Evolutionary conservation across 2,329 filamentous ascomycete species (phyloP).

Genomic region (Thielaviopsis ethacetica): DNA sequence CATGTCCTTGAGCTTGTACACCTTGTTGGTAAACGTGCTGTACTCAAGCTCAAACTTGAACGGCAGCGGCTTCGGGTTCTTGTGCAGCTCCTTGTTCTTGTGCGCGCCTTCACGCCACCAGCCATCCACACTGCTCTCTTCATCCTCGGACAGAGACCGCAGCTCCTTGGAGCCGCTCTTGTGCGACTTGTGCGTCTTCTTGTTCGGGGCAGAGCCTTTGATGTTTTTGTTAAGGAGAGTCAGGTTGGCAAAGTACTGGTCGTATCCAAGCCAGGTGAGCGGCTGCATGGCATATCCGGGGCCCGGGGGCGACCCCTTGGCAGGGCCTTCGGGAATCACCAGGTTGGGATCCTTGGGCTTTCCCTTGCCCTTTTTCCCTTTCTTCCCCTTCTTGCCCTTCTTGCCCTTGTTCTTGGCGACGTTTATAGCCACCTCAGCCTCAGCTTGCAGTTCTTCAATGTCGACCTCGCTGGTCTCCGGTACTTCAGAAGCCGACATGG

Average conservation of each 20-base stretch:
- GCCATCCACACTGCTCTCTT: conserved; percentile 15
- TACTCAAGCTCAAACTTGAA: conserved; percentile 77
- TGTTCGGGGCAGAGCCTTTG: conserved; percentile 14
- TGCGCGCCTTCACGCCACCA: conserved; percentile 51
- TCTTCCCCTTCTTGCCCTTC: conserved; percentile 21
- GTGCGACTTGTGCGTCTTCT: conserved; percentile 13
- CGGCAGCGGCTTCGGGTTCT: conserved; percentile 39
- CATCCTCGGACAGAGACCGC: conserved; percentile 7
- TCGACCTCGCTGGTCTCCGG: conserved; percentile 16
- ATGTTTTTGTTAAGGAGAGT: conserved; percentile 71
- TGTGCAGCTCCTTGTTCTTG: conserved; percentile 36
- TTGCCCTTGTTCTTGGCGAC: conserved; percentile 17
- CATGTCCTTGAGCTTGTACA: conserved; percentile 64
- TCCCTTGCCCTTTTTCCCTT: conserved; percentile 28
- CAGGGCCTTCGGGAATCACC: conserved; percentile 53
- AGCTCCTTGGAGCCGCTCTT: conserved; percentile 1
- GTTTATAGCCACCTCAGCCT: conserved; percentile 16
- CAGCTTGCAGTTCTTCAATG: conserved; percentile 21
- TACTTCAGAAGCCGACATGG: conserved; percentile 9
- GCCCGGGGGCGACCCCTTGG: conserved; percentile 57
- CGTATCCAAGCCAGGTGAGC: conserved; percentile 63
- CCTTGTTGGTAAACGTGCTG: conserved; percentile 58
- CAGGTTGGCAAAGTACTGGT: conserved; percentile 89
- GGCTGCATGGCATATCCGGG: conserved; percentile 81
- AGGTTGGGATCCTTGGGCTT: conserved; percentile 42